A percentile compares a stretch with the other conserved stretches of the same genome.
Conservation (phyloP, 176 grass and related monocot species). For the Aegilops bicornis region DNA sequence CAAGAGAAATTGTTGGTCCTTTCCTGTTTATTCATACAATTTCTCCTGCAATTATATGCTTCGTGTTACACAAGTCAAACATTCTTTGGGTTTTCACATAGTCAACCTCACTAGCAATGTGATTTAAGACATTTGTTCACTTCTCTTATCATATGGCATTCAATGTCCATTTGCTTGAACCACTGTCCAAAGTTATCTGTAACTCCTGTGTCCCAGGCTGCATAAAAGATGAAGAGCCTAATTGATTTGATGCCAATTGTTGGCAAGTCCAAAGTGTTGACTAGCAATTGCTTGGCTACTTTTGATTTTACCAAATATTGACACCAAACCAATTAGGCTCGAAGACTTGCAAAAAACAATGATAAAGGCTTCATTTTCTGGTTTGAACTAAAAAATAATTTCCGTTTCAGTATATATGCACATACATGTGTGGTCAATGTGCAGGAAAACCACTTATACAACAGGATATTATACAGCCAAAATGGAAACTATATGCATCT, state of each 20-base stretch:
- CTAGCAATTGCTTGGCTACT: too few relatives aligned
- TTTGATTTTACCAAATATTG: too few relatives aligned
- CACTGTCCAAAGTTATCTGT: neutral
- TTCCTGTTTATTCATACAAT: constrained; percentile 7
- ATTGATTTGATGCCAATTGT: too few relatives aligned
- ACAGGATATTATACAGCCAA: neutral
- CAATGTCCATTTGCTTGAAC: neutral
- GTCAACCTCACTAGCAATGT: constrained; percentile 12
- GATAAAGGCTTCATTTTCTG: constrained; percentile 13
- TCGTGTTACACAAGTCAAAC: neutral
- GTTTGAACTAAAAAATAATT: constrained; percentile 7
- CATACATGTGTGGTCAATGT: neutral
- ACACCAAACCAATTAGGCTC: too few relatives aligned
- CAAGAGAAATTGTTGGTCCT: constrained; percentile 13
- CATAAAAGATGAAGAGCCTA: neutral
- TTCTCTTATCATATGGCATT: constrained; percentile 4
- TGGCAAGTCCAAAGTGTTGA: too few relatives aligned
- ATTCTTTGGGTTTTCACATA: neutral
- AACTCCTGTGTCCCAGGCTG: neutral
- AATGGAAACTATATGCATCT: neutral
- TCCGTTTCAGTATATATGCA: constrained; percentile 1
- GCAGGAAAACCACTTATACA: neutral
- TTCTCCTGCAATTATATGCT: neutral
- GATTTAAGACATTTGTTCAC: constrained; percentile 12
- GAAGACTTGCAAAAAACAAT: constrained; percentile 14